phyloP scores from a whole-genome alignment of 2,329 filamentous ascomycete species.

The Calonectria hongkongensis region DNA sequence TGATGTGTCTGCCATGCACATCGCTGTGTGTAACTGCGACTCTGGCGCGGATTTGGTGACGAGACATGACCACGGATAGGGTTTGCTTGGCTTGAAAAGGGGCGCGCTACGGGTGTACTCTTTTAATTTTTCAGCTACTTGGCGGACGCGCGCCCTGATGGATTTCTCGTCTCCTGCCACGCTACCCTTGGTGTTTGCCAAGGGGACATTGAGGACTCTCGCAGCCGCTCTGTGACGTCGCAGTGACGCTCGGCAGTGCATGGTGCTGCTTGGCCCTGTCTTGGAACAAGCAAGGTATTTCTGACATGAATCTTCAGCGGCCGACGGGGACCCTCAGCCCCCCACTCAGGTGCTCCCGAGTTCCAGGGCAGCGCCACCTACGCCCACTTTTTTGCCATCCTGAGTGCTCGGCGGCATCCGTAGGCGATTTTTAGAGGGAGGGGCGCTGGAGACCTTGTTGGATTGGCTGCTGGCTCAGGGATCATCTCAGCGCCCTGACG shows the following conservation, averaged over 20 bases:
- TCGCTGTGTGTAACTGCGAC: background rate
- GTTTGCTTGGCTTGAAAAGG: slow-evolving; percentile 16
- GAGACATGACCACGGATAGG: background rate
- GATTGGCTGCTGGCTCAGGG: background rate
- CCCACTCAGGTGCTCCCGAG: background rate
- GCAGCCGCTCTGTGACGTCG: slow-evolving; percentile 1
- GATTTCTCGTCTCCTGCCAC: background rate
- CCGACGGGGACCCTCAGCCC: slow-evolving; percentile 1
- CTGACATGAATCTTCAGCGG: slow-evolving; percentile 12
- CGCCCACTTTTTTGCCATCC: slow-evolving; percentile 10
- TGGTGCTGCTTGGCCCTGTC: slow-evolving; percentile 3
- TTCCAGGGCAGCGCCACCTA: slow-evolving; percentile 11
- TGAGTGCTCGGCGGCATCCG: background rate
- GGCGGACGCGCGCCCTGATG: background rate
- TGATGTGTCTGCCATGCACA: background rate
- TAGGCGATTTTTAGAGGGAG: slow-evolving; percentile 7
- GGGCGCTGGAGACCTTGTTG: slow-evolving; percentile 1
- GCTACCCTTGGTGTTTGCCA: background rate
- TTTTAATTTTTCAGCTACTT: background rate
- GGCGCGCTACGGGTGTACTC: slow-evolving; percentile 7
- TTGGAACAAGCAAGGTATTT: slow-evolving; percentile 10
- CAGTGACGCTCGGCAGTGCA: slow-evolving; percentile 8
- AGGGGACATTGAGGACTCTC: background rate
- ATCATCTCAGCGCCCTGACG: slow-evolving; percentile 3
- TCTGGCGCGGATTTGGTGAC: background rate